Percentiles rank a stretch among this genome's conserved stretches.
These are phyloP conservation scores for Hypoxylon lienhwacheense DNA, from an alignment of 495 filamentous ascomycete species.

Conservation along the genomic window DNA sequence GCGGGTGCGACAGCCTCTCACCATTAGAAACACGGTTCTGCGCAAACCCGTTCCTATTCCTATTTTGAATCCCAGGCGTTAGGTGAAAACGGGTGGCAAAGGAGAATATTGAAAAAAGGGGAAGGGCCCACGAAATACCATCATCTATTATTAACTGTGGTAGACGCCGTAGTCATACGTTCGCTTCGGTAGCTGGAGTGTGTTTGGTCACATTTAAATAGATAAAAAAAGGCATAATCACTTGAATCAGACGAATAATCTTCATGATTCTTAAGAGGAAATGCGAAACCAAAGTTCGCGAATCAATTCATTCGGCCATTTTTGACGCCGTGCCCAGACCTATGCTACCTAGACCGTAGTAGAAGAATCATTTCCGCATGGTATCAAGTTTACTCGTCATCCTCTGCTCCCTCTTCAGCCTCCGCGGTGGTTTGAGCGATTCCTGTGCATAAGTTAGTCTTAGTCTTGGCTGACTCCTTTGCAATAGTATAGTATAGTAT, in stretches of 20 bases:
- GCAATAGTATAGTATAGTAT: neutral
- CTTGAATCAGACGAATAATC: neutral
- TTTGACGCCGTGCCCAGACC: conserved; percentile 41
- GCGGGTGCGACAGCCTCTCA: neutral
- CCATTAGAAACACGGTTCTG: no score
- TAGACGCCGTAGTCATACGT: no score
- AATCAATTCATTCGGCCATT: conserved; percentile 41
- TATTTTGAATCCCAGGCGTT: no score
- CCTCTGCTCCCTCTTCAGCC: conserved; percentile 68
- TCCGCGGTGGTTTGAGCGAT: conserved; percentile 76
- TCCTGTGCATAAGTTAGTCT: conserved; percentile 39
- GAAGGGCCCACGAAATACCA: no score
- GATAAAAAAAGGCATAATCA: neutral
- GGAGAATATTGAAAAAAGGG: no score
- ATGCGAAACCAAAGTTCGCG: conserved; percentile 36
- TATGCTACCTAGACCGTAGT: conserved; percentile 40
- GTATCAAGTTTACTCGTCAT: conserved; percentile 57
- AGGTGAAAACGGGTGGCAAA: no score
- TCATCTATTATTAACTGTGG: no score
- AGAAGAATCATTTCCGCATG: conserved; percentile 29
- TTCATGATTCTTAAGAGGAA: conserved; percentile 28
- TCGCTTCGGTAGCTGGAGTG: no score
- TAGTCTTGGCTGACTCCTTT: neutral
- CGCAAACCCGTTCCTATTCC: no score
- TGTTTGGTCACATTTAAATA: neutral